Evolutionary conservation across 2,329 filamentous ascomycete genomes (phyloP).

Genomic region (Chrysoporthe austroafricana): DNA sequence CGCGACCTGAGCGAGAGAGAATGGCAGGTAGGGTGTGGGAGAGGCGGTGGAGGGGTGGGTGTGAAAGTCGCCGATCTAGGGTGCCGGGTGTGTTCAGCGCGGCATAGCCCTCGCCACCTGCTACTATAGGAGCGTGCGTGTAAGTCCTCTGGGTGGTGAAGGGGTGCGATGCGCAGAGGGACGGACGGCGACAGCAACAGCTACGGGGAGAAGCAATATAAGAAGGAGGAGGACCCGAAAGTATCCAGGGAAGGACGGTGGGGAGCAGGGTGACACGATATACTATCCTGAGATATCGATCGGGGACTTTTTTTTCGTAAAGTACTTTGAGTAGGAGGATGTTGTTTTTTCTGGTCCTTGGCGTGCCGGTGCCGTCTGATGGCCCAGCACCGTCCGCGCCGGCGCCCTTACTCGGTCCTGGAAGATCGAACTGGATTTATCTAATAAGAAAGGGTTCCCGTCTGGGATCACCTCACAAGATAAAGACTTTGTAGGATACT

Average conservation of each 20-base stretch:
- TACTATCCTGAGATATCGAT: background rate
- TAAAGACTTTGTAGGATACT: background rate
- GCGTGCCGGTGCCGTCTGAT: slow-evolving; percentile 13
- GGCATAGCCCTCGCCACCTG: background rate
- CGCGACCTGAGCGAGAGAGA: background rate
- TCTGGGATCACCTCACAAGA: slow-evolving; percentile 18
- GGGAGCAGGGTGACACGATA: slow-evolving; percentile 1
- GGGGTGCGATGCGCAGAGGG: background rate
- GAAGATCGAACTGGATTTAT: too few relatives aligned
- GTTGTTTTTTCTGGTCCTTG: slow-evolving; percentile 1
- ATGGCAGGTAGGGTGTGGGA: background rate
- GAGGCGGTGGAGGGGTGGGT: background rate
- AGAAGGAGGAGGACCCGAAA: background rate
- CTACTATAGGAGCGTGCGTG: background rate
- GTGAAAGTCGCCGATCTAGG: slow-evolving; percentile 3
- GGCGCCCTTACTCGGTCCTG: background rate
- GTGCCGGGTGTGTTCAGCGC: background rate
- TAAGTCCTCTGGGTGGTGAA: background rate
- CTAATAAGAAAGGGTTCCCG: too few relatives aligned
- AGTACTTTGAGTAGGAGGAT: too few relatives aligned
- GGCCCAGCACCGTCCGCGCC: slow-evolving; percentile 2
- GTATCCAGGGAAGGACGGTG: background rate
- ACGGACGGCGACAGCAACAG: background rate
- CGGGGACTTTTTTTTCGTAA: slow-evolving; percentile 1
- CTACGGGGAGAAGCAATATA: background rate